Evolutionary conservation across 2,329 filamentous ascomycete species (phyloP), one percentile per base, ranked within the genome.

Genomic region (Lasiodiplodia gonubiensis): DNA sequence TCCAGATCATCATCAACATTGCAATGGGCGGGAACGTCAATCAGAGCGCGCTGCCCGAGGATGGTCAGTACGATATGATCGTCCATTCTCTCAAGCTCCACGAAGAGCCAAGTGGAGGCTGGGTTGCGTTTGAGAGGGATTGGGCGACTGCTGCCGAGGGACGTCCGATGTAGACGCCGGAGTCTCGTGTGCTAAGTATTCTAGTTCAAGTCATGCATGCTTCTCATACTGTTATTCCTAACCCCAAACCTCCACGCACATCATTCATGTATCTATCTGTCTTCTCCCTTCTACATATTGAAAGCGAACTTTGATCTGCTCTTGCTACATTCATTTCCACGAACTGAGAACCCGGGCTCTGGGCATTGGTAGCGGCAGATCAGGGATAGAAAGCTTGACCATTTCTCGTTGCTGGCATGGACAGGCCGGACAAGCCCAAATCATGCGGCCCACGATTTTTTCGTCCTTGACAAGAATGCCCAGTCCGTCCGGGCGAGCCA

Each of bases 11-110:
- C 68, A 80, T 89, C 21, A 89, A 89, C 68, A 80, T 89, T n/a
- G 86, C 86, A 1, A 88, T 89, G 84, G 86, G 86, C 0, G 86
- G 86, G 0, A 87, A 85, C 68, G 86, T 88, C 5, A 88, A 86
- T 70, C 75, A 81, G 18, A 86, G 85, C 0, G 81, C 80, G 71
- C 75, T 80, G 16, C 86, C 86, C 0, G 74, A 71, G 0, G 82
- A 88, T 70, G 86, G 86, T 0, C 75, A 78, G 25, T 88, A 89
- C 71, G 86, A 88, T 67, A 81, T 88, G 75, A 81, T 87, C 2
- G 77, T 89, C 0, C 83, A 85, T 67, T 80, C 80, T 27, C 69
- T 89, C 59, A 83, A 80, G 70, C 80, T 88, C 80, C 81, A 79
- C 37, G 84, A 85, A 52, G 83, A 84, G 71, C 84, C 84, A 0